These are phyloP conservation scores for Thalassiosira ordinaria DNA, from an alignment of 352 stramenopile species.

Conservation along the genomic window DNA sequence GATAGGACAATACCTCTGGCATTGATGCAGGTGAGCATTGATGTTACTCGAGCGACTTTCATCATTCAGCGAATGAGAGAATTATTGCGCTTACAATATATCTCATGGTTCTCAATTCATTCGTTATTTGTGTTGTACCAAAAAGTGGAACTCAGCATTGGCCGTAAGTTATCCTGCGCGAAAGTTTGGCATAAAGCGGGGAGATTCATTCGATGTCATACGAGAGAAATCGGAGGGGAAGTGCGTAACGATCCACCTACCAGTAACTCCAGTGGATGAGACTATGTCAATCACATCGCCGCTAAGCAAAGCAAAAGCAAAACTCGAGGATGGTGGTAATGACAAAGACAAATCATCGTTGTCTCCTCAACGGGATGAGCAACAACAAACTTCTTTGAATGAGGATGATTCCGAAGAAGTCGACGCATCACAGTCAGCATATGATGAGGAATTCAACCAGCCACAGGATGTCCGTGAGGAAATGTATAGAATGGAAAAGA, in stretches of 20 bases:
- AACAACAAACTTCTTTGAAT: slow-evolving; percentile 9
- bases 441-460: slow-evolving; percentile 64
- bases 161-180: slow-evolving; percentile 83
- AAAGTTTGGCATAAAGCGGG: slow-evolving; percentile 71
- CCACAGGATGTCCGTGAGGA: slow-evolving; percentile 49
- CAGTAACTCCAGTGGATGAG: slow-evolving; percentile 47
- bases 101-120: too few relatives aligned
- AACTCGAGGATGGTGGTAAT: background rate
- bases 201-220: slow-evolving; percentile 75
- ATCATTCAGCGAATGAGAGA: too few relatives aligned
- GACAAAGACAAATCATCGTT: background rate
- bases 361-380: slow-evolving; percentile 1
- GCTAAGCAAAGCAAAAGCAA: background rate
- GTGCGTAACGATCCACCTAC: slow-evolving; percentile 74
- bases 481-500: slow-evolving; percentile 62
- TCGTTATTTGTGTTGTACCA: too few relatives aligned
- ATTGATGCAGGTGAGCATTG: slow-evolving; percentile 66
- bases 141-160: slow-evolving; percentile 78
- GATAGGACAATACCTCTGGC: slow-evolving; percentile 56
- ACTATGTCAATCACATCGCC: background rate
- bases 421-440: slow-evolving; percentile 50
- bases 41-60: too few relatives aligned
- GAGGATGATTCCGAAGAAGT: slow-evolving; percentile 16
- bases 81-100: too few relatives aligned
- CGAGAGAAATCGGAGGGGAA: slow-evolving; percentile 57